Base-by-base conservation (phyloP, 352 stramenopile species). In the Peronospora tabacina region DNA sequence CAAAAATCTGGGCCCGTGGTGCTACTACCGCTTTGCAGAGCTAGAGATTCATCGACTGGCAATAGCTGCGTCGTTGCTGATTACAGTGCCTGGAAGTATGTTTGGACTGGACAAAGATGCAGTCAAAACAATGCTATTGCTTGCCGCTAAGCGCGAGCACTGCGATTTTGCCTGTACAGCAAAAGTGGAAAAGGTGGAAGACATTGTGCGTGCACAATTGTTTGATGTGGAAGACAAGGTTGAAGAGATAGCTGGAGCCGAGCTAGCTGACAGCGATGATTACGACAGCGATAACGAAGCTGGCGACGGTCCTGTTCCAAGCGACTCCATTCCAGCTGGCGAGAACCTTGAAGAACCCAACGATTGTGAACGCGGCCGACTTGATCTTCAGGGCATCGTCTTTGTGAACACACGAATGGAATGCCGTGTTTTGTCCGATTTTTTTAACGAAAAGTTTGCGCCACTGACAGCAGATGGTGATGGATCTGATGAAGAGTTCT, bases 391-490 rank as follows among this genome's bases (percentile, higher is more conserved):
- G 35, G 82, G 81, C 15, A 91, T 95, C 26, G 59, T 95, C 34
- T 94, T 94, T 44, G 83, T 94, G 9, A 73, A 86, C 36, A 88
- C 76, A 15, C 75, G 85, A n/a, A 70, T 72, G 17, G 82, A 91
- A 53, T 88, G 77, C 32, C 83, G 80, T 40, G 73, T 92, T 2
- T 35, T 94, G 44, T 78, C 64, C 0, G 84, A 94, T 36, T 94
- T 62, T 42, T 61, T 95, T 2, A 92, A 91, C 46, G 70, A 75
- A 16, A 79, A 77, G 24, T 73, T 88, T 33, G 57, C 47, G 9
- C 12, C 33, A 10, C 16, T 51, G 5, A 11, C 28, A 1, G 48
- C 45, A 41, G 34, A 54, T 5, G 10, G 10, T 7, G 28, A 47
- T 4, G 44, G 59, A 16, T 37, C 47, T 19, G 40, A 60, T 1